Evolutionary conservation across 495 filamentous ascomycete species (phyloP), one percentile per base, ranked within the genome.

Genomic region (Friedmanniomyces endolithicus): DNA sequence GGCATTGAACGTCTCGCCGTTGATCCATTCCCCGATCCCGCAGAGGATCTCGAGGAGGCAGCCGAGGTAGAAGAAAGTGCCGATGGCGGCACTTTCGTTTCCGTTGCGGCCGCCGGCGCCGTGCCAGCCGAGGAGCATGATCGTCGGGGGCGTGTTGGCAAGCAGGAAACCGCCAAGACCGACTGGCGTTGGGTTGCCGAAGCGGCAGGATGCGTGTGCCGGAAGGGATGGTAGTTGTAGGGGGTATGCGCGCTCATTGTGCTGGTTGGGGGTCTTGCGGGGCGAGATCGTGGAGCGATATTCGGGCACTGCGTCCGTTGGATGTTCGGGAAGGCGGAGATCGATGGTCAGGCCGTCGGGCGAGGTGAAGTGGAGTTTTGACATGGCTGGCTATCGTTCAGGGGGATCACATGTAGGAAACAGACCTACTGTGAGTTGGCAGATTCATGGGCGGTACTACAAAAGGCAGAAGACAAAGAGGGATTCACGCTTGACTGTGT

Each of bases 21-120:
- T 50, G 47, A 50, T 50, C 47, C 47, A 50, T n/a, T 50, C 47
- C 3, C 47, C 47, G 47, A 50, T 50, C 2, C 47, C 47, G 29
- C 47, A 50, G 23, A 50, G 24, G 16, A 50, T 34, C 47, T 50
- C 47, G 11, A 50, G 47, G 6, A 50, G 19, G 29, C 47, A 50
- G 11, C 47, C 47, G 1, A 50, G 11, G 29, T 50, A 50, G 47
- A 50, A 33, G 19, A 50, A 50, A 2, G 29, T 34, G 25, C 47
- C 47, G 25, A 50, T 22, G 9, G 47, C 47, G 12, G 47, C 47
- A 17, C 25, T 31, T 34, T 50, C 47, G 29, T 34, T 50, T 23
- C 47, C 47, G 24, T 20, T 34, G n/a, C 3, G n/a, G 4, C 47
- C 47, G 29, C 47, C 47, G 12, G 47, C 47, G 25, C 24, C 47